A percentile compares a stretch with the other conserved stretches of the same genome.
Conservation (phyloP, 2,329 filamentous ascomycete genomes). For the Cladosporium velox region DNA sequence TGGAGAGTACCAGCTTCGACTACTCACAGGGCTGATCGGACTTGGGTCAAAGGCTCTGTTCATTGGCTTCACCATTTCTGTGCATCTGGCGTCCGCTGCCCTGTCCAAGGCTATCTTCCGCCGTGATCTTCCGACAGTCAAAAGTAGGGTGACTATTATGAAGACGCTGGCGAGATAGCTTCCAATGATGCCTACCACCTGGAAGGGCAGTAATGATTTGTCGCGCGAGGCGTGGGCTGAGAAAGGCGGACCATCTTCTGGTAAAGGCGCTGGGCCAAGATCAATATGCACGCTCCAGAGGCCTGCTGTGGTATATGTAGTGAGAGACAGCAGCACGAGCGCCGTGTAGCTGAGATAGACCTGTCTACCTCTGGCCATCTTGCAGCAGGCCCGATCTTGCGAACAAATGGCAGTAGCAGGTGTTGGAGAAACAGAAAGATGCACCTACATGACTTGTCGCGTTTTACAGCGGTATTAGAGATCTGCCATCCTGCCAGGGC, state of each 20-base stretch:
- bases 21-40: constrained; percentile 36
- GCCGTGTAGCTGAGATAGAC: constrained; percentile 34
- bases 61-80: constrained; percentile 58
- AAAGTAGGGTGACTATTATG: constrained; percentile 65
- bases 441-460: constrained; percentile 9
- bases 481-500: background rate
- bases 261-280: constrained; percentile 59
- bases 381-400: background rate
- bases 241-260: constrained; percentile 61
- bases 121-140: constrained; percentile 49
- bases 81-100: constrained; percentile 54
- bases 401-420: background rate
- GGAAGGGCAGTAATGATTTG: constrained; percentile 68
- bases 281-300: constrained; percentile 52
- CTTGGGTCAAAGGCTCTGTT: constrained; percentile 38
- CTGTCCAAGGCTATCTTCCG: constrained; percentile 49
- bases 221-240: constrained; percentile 63
- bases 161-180: constrained; percentile 79
- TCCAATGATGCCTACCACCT: constrained; percentile 81
- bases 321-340: constrained; percentile 31
- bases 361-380: background rate
- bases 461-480: background rate
- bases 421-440: background rate
- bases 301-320: constrained; percentile 24
- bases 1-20: constrained; percentile 35